phyloP scores from a whole-genome alignment of 148 eudicot species.

The Nyssa sinensis region DNA sequence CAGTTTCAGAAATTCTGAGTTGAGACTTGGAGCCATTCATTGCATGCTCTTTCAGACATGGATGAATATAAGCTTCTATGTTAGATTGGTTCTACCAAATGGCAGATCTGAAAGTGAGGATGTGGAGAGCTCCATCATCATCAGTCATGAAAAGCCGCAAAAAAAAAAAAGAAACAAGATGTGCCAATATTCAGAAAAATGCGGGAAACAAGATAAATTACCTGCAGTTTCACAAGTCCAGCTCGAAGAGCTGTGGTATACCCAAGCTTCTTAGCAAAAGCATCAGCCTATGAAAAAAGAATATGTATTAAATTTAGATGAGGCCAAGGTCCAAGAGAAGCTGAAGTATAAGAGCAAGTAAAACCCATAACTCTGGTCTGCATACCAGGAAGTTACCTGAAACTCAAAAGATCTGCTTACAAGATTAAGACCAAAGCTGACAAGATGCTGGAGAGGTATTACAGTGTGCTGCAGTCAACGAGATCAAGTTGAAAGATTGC shows the following conservation, averaged over 20 bases:
- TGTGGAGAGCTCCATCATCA: too few species aligned
- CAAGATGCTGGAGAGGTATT: slow-evolving; percentile 91
- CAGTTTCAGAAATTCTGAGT: too few species aligned
- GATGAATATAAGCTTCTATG: too few species aligned
- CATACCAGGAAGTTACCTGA: slow-evolving; percentile 56
- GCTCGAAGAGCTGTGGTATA: slow-evolving; percentile 74
- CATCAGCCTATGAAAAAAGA: slow-evolving; percentile 73
- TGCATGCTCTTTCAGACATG: too few species aligned
- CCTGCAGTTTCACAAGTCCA: slow-evolving; percentile 96
- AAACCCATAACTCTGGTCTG: neutral
- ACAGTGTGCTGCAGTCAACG: slow-evolving; percentile 79
- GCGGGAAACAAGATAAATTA: slow-evolving; percentile 12
- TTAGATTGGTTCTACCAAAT: too few species aligned
- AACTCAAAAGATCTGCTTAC: slow-evolving; percentile 96
- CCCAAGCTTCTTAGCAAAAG: slow-evolving; percentile 92
- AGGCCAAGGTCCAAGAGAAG: neutral
- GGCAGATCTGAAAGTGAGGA: too few species aligned
- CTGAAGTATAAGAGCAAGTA: neutral
- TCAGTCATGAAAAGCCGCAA: too few species aligned
- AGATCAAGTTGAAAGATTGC: neutral
- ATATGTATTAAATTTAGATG: neutral
- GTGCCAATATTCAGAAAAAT: too few species aligned
- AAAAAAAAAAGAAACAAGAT: too few species aligned
- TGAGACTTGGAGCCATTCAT: too few species aligned
- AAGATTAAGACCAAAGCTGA: slow-evolving; percentile 86